Percentiles rank a stretch among this genome's conserved stretches.
phyloP scores from a whole-genome alignment of 1,284 basidiomycete species.

The Apiotrichum laibachii region DNA sequence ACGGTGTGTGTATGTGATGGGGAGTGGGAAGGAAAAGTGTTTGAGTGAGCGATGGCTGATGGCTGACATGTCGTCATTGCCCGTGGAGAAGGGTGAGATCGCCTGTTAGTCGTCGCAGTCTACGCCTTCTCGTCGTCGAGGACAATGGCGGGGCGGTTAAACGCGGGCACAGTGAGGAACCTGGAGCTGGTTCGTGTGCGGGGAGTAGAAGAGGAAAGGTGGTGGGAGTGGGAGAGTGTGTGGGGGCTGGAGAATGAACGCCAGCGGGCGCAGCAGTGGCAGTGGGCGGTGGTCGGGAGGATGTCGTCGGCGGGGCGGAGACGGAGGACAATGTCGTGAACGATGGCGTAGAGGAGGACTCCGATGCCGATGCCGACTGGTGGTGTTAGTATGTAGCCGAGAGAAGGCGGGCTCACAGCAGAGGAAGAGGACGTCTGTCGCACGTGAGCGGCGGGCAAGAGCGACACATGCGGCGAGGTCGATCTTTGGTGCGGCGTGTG shows the following conservation, averaged over 20 bases:
- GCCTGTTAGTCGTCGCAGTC: not conserved
- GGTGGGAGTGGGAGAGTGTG: slow-evolving; percentile 1
- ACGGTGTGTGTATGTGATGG: too few species aligned
- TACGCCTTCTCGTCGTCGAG: slow-evolving; percentile 2
- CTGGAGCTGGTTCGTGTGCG: not conserved
- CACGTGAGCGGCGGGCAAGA: slow-evolving; percentile 12
- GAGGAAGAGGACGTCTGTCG: slow-evolving; percentile 14
- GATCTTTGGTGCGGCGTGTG: not conserved
- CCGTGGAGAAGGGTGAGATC: not conserved
- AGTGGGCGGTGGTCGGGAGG: not conserved
- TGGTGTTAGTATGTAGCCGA: not conserved
- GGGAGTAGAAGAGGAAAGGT: not conserved
- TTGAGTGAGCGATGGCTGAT: too few species aligned
- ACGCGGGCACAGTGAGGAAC: not conserved
- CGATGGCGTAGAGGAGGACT: slow-evolving; percentile 20
- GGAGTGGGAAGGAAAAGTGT: too few species aligned
- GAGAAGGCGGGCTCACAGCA: slow-evolving; percentile 6
- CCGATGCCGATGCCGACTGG: slow-evolving; percentile 23
- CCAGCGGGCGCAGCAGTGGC: too few species aligned
- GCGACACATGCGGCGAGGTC: slow-evolving; percentile 6
- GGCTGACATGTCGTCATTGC: not conserved
- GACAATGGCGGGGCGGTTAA: not conserved
- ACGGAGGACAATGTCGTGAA: slow-evolving; percentile 12
- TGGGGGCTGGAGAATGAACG: too few species aligned
- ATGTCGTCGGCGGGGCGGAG: not conserved